Conservation (phyloP, 2,329 filamentous ascomycete species). For the Fusarium sarcochroum region DNA sequence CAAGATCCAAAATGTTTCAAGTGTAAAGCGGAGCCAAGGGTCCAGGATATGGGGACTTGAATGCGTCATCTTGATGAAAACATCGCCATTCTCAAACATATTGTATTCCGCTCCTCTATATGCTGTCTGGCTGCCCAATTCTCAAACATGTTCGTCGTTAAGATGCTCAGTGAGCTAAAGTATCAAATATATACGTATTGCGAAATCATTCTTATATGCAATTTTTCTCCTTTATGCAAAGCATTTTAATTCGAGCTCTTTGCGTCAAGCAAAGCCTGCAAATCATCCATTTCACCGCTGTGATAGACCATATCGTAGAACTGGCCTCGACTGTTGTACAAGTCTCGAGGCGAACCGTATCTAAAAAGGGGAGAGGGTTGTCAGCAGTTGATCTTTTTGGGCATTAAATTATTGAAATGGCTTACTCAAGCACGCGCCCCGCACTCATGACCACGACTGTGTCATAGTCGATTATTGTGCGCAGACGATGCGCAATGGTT, state of each 20-base stretch:
- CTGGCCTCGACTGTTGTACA: constrained; percentile 60
- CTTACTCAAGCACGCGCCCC: constrained; percentile 67
- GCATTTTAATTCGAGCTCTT: not conserved
- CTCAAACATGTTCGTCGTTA: not conserved
- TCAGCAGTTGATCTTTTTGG: constrained; percentile 7
- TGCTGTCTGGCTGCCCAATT: not conserved
- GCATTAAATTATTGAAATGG: constrained; percentile 4
- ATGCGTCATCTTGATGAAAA: not conserved
- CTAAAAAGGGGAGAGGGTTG: constrained; percentile 45
- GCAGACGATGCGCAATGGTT: constrained; percentile 70
- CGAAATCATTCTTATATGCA: not conserved
- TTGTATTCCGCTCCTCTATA: not conserved
- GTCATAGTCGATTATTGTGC: constrained; percentile 73
- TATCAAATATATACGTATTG: not conserved
- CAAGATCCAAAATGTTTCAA: not conserved
- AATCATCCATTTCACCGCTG: constrained; percentile 65
- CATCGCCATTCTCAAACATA: not conserved
- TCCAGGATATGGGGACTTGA: not conserved
- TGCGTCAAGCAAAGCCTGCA: constrained; percentile 55
- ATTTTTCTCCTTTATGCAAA: not conserved
- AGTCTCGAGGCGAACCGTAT: constrained; percentile 61
- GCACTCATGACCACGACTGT: constrained; percentile 69
- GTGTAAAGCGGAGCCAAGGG: not conserved
- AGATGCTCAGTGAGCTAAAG: not conserved
- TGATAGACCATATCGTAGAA: constrained; percentile 70